phyloP scores from a whole-genome alignment of 2,329 filamentous ascomycete genomes.

The Reticulascus tulasneorum region DNA sequence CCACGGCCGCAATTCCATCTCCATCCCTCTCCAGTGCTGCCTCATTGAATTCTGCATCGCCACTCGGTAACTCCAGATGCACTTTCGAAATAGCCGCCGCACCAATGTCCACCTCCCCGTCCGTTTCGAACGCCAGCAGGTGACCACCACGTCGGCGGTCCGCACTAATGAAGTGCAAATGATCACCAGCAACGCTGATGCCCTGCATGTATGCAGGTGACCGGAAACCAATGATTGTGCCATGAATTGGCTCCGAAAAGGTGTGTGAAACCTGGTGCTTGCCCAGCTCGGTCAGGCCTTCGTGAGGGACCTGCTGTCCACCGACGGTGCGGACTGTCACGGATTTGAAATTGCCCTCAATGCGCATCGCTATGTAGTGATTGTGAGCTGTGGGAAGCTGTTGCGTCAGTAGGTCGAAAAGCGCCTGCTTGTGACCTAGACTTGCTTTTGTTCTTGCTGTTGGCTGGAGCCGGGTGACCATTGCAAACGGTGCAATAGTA shows the following conservation, averaged over 20 bases:
- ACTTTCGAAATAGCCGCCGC: slow-evolving; percentile 24
- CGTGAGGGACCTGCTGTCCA: slow-evolving; percentile 22
- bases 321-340: slow-evolving; percentile 27
- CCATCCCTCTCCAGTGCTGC: slow-evolving; percentile 22
- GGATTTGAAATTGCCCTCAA: slow-evolving; percentile 23
- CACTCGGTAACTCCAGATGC: slow-evolving; percentile 25
- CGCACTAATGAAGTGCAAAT: slow-evolving; percentile 29
- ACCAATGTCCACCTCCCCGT: slow-evolving; percentile 23
- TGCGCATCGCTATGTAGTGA: slow-evolving; percentile 24
- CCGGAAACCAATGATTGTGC: slow-evolving; percentile 27
- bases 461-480: slow-evolving; percentile 26
- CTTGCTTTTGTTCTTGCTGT: slow-evolving; percentile 12
- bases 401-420: slow-evolving; percentile 16
- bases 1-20: slow-evolving; percentile 24
- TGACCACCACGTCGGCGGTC: slow-evolving; percentile 26
- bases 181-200: slow-evolving; percentile 28
- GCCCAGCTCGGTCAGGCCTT: slow-evolving; percentile 24
- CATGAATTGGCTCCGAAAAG: slow-evolving; percentile 19
- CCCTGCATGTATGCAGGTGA: slow-evolving; percentile 27
- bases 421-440: slow-evolving; percentile 22
- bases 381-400: slow-evolving; percentile 22
- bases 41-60: slow-evolving; percentile 27
- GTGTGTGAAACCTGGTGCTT: slow-evolving; percentile 23
- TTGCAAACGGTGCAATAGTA: slow-evolving; percentile 28
- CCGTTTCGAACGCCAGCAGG: slow-evolving; percentile 24